Base-by-base conservation (phyloP, 192 early-diverging fungal genomes). In the Coemansia sp. region DNA sequence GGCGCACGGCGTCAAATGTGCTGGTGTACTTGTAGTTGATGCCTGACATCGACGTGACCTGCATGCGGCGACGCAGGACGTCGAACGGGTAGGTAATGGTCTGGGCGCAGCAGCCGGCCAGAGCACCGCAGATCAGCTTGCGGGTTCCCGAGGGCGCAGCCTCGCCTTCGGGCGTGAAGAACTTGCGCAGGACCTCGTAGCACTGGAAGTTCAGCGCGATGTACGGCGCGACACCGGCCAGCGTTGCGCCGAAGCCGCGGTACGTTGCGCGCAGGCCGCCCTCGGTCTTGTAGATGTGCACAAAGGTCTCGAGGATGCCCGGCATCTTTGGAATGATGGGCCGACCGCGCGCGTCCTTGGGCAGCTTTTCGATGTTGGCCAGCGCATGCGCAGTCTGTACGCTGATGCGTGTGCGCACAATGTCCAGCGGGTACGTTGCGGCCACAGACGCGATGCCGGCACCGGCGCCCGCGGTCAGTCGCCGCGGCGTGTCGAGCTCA, bases 31-130 rank as follows among this genome's bases (percentile, higher is more conserved):
- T 89, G 78, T 91, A 92, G 57, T 75, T 72, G 41, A 91, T 87
- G 39, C 75, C 80, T 7, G 84, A 78, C 91, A 92, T 91, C 32
- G 88, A 85, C 12, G 88, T 91, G 56, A 93, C 90, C 78, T 93
- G 92, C 88, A 93, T 91, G 61, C 91, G 84, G 38, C 92, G 84
- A 9, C 92, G 87, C 61, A 93, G 69, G 8, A 93, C 91, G 64
- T 93, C 92, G 60, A 93, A 76, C 18, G 92, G 92, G 59, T 93
- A 93, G 34, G 90, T 93, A 20, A 92, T 87, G 2, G 92, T 93
- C 72, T 93, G 92, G 11, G 92, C 91, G 70, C 91, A 88, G 61
- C 88, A 89, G 45, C 92, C 92, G 51, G 92, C 91, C 48, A 92
- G 72, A 4, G 92, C 92, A 43, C 92, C 92, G 59, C 91, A 90